These are phyloP conservation scores for Trichoderma atroviride DNA, from an alignment of 2,329 filamentous ascomycete species.

Conservation along the genomic window DNA sequence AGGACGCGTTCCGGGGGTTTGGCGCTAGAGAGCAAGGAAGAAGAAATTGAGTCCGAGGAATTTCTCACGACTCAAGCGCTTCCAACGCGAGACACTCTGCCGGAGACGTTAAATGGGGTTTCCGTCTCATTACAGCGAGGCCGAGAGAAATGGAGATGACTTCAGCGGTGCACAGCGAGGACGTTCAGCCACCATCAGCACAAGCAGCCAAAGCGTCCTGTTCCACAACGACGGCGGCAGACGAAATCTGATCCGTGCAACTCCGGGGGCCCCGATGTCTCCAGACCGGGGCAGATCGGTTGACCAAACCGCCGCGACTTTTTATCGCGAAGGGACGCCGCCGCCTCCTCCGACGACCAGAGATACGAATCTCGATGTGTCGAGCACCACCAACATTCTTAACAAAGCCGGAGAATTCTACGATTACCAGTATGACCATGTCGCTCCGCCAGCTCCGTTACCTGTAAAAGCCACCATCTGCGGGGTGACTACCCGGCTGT, in stretches of 20 bases:
- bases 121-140: neutral
- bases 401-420: slow-evolving; percentile 26
- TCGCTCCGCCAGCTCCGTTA: slow-evolving; percentile 24
- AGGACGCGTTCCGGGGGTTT: slow-evolving; percentile 5
- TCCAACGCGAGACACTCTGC: neutral
- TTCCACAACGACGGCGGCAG: neutral
- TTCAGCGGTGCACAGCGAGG: neutral
- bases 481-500: slow-evolving; percentile 37
- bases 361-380: slow-evolving; percentile 21
- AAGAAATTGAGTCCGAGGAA: too few relatives aligned
- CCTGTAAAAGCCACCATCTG: slow-evolving; percentile 26
- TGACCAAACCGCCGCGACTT: slow-evolving; percentile 36
- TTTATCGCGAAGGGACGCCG: slow-evolving; percentile 45
- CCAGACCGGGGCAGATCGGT: slow-evolving; percentile 7
- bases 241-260: neutral
- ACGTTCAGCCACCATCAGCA: slow-evolving; percentile 2
- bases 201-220: neutral
- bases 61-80: neutral
- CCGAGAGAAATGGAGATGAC: neutral
- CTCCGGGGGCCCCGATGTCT: neutral
- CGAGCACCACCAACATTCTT: slow-evolving; percentile 22
- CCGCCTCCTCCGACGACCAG: slow-evolving; percentile 31
- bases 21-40: neutral
- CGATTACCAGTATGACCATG: slow-evolving; percentile 35
- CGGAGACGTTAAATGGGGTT: slow-evolving; percentile 12